Conservation (phyloP, 495 filamentous ascomycete genomes). For the Penicillium soppii region DNA sequence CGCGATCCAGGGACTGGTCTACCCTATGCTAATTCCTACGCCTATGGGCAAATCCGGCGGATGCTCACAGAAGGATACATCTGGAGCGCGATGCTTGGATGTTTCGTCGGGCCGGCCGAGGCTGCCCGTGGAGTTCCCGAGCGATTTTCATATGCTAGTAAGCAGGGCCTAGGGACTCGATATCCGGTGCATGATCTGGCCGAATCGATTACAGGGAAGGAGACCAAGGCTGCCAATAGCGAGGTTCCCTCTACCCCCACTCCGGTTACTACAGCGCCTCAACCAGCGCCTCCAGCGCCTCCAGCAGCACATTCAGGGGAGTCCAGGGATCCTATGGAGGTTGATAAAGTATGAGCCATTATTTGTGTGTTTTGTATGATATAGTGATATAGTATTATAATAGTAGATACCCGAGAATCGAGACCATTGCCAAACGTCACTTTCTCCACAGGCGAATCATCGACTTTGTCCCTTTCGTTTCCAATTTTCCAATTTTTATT, state of each 20-base stretch:
- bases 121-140: constrained; percentile 65
- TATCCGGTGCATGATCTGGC: neutral
- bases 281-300: neutral
- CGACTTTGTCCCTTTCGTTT: constrained; percentile 4
- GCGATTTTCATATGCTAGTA: constrained; percentile 51
- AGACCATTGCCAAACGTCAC: neutral
- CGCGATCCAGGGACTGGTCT: constrained; percentile 75
- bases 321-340: constrained; percentile 22
- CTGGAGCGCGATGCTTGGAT: constrained; percentile 74
- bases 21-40: constrained; percentile 70
- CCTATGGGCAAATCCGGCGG: constrained; percentile 66
- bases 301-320: too few species aligned
- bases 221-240: neutral
- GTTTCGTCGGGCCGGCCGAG: constrained; percentile 65
- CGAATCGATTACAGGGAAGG: constrained; percentile 4
- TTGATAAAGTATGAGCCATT: constrained; percentile 10
- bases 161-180: constrained; percentile 3
- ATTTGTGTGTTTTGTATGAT: constrained; percentile 12
- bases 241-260: constrained; percentile 4
- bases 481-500: neutral
- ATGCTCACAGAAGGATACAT: constrained; percentile 60
- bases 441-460: constrained; percentile 11
- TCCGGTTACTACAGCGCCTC: neutral
- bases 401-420: constrained; percentile 11
- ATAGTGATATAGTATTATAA: too few species aligned